phyloP scores from a whole-genome alignment of 371 early-diverging fungal genomes.

The Mucor ambiguus region DNA sequence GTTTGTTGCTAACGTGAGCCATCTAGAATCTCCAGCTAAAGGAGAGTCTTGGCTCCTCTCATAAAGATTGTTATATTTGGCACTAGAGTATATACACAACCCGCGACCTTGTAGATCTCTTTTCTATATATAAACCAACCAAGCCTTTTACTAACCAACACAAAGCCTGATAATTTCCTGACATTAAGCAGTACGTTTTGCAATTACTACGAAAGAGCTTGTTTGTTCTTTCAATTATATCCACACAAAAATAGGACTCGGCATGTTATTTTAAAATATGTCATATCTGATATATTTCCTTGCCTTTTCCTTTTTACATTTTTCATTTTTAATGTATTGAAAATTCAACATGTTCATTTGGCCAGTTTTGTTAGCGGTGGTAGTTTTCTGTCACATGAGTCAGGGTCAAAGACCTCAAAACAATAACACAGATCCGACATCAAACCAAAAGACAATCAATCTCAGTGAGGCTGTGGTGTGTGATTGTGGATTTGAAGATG shows the following conservation, averaged over 20 bases:
- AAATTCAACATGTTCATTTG: not conserved
- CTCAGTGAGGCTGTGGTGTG: constrained; percentile 24
- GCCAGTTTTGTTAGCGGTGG: not conserved
- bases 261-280: not conserved
- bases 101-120: not conserved
- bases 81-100: not conserved
- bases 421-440: not conserved
- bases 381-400: not conserved
- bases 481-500: constrained; percentile 47
- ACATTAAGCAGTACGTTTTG: not conserved
- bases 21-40: not conserved
- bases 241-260: not conserved
- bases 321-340: not conserved
- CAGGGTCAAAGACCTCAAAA: not conserved
- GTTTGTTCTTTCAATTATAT: not conserved
- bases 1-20: not conserved
- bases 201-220: not conserved
- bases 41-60: not conserved
- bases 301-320: not conserved
- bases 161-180: not conserved
- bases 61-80: not conserved
- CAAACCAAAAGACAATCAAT: constrained; percentile 1
- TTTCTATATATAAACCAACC: not conserved
- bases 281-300: not conserved
- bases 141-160: not conserved